Evolutionary conservation across 768 basidiomycete species (phyloP), one percentile per base, ranked within the genome.

Genomic region (Lactifluus subvellereus): DNA sequence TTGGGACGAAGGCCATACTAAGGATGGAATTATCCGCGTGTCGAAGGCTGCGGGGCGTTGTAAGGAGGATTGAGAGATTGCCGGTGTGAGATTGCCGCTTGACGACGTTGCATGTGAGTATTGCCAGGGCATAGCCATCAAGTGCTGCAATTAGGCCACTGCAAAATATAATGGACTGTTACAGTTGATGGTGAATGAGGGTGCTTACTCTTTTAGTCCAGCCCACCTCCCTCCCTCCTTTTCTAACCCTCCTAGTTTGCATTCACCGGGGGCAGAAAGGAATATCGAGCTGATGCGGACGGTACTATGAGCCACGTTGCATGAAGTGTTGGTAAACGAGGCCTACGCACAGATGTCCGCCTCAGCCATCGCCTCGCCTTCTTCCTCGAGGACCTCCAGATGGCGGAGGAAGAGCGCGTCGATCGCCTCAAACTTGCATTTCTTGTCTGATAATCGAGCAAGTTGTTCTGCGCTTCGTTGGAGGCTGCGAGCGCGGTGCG

Each of bases 241-340:
- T 77, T 99, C 96, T 0, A 98, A 94, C 0, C 96, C 96, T 20
- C 92, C 95, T 7, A 99, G 77, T 70, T 91, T 91, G 96, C 96
- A 98, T 77, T 99, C 97, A 6, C 96, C 92, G 0, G 93, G 91
- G 0, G 88, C 87, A 1, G 96, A 93, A 56, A 97, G 84, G 71
- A 97, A 98, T 61, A 98, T 83, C 1, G 91, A 85, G 61, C 82
- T 80, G n/a, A 82, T 72, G 62, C 84, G 78, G 60, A 95, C 71
- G 67, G 86, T 89, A 22, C 93, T 94, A 68, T 97, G 94, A 0
- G 91, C 90, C 3, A 91, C 91, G 32, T 82, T 75, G 57, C 84
- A 87, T 8, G 90, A 81, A 45, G 91, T 88, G 69, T 98, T 98
- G 60, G 98, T 72, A 74, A 99, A 99, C 3, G 89, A 35, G 30